Evolutionary conservation across 768 basidiomycete species (phyloP).

Genomic region (Tephrocybe rancida): DNA sequence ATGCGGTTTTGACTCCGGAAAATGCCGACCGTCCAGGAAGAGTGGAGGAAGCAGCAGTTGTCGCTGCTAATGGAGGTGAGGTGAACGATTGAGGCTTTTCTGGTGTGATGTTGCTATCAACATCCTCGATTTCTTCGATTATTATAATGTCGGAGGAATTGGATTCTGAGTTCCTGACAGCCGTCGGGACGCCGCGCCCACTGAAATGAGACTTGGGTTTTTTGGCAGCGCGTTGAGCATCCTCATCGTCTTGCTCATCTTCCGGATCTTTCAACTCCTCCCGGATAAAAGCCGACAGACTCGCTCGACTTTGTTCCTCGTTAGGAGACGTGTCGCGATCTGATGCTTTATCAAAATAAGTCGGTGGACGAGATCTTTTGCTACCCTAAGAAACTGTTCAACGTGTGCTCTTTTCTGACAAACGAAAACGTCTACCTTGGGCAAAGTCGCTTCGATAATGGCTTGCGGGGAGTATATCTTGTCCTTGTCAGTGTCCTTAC

Average conservation of each 20-base stretch:
- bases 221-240: conserved; percentile 46
- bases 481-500: conserved; percentile 23
- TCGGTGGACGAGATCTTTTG: conserved; percentile 76
- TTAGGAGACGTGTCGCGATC: conserved; percentile 11
- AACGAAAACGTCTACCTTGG: conserved; percentile 47
- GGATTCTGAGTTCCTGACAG: conserved; percentile 11
- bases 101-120: conserved; percentile 20
- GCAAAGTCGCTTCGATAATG: conserved; percentile 78
- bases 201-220: conserved; percentile 45
- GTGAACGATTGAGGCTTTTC: conserved; percentile 16
- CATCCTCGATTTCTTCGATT: conserved; percentile 35
- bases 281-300: conserved; percentile 23
- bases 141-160: conserved; percentile 24
- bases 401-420: neutral
- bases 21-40: conserved; percentile 24
- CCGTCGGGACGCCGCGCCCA: conserved; percentile 17
- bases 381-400: conserved; percentile 54
- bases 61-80: neutral
- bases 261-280: conserved; percentile 42
- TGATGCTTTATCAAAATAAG: conserved; percentile 45
- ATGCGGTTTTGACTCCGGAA: conserved; percentile 46
- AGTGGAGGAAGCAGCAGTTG: conserved; percentile 16
- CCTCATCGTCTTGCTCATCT: conserved; percentile 42
- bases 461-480: conserved; percentile 56
- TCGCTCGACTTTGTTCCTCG: conserved; percentile 14